Conservation (phyloP, 306 rosid genomes). For the Arachis hypogaea region DNA sequence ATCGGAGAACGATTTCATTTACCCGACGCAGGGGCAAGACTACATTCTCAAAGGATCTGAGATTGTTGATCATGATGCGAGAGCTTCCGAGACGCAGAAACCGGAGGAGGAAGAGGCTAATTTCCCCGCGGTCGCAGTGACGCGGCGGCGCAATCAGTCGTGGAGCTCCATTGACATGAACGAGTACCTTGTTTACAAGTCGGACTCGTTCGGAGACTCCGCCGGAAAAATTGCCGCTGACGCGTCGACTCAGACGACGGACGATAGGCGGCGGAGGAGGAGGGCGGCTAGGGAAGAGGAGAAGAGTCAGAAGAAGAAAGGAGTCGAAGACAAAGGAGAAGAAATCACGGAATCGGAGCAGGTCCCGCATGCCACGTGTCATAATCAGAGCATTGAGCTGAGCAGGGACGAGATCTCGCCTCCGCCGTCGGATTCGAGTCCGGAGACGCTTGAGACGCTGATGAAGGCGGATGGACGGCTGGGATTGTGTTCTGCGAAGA, state of each 20-base stretch:
- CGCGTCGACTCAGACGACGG: constrained; percentile 96
- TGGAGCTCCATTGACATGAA: constrained; percentile 84
- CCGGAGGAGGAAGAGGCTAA: constrained; percentile 59
- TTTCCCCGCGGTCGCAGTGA: constrained; percentile 45
- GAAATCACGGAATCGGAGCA: constrained; percentile 22
- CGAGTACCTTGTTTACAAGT: constrained; percentile 89
- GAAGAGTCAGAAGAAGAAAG: constrained; percentile 36
- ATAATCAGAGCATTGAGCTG: constrained; percentile 68
- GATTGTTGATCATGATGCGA: constrained; percentile 52
- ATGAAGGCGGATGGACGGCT: constrained; percentile 83
- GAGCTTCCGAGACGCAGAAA: constrained; percentile 40
- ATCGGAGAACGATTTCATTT: constrained; percentile 84
- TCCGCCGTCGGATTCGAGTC: constrained; percentile 97
- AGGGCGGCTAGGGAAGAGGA: constrained; percentile 46
- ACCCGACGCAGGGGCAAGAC: constrained; percentile 87
- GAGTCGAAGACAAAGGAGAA: constrained; percentile 36
- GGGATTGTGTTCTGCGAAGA: constrained; percentile 42
- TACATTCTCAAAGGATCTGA: constrained; percentile 94
- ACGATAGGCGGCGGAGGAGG: constrained; percentile 75
- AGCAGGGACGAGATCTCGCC: constrained; percentile 94
- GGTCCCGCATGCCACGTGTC: constrained; percentile 33
- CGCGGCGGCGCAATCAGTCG: constrained; percentile 79
- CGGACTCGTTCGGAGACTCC: constrained; percentile 73
- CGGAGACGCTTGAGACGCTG: constrained; percentile 83
- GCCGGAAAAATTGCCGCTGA: constrained; percentile 71